A percentile compares a stretch with the other conserved stretches of the same genome.
phyloP scores from a whole-genome alignment of 2,329 filamentous ascomycete species.

The Cordyceps cateniannulata region DNA sequence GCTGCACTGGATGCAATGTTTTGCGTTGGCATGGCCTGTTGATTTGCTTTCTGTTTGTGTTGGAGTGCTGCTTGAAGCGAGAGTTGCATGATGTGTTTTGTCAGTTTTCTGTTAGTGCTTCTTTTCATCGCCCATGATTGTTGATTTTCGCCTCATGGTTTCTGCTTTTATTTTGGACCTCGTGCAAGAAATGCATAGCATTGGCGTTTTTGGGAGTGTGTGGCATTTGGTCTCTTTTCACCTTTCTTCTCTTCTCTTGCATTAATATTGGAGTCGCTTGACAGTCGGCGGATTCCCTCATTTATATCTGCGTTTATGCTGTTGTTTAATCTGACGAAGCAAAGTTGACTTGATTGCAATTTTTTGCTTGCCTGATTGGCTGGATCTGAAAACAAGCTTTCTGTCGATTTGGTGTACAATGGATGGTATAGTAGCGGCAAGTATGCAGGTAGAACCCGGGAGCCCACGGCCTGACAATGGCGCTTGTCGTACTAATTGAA shows the following conservation, averaged over 20 bases:
- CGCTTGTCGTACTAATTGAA: slow-evolving; percentile 6
- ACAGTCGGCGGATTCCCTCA: neutral
- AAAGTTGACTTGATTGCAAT: slow-evolving; percentile 5
- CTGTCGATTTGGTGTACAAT: slow-evolving; percentile 8
- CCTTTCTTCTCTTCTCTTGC: neutral
- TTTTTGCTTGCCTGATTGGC: neutral
- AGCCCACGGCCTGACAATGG: neutral
- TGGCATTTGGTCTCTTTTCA: neutral
- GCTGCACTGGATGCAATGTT: neutral
- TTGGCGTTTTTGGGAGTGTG: slow-evolving; percentile 1
- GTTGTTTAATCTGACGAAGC: neutral
- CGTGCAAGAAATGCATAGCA: slow-evolving; percentile 6
- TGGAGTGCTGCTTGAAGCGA: neutral
- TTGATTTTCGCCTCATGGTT: neutral
- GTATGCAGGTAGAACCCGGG: neutral
- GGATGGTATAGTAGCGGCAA: neutral
- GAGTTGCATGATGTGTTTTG: neutral
- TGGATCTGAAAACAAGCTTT: slow-evolving; percentile 2
- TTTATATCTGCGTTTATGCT: slow-evolving; percentile 6
- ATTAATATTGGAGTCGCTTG: slow-evolving; percentile 3
- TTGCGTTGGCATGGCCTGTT: neutral
- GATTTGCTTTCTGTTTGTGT: neutral
- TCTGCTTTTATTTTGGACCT: neutral
- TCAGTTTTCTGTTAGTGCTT: neutral
- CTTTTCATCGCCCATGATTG: neutral